phyloP scores from a whole-genome alignment of 257 asterid species.

The Cynanchum wilfordii region DNA sequence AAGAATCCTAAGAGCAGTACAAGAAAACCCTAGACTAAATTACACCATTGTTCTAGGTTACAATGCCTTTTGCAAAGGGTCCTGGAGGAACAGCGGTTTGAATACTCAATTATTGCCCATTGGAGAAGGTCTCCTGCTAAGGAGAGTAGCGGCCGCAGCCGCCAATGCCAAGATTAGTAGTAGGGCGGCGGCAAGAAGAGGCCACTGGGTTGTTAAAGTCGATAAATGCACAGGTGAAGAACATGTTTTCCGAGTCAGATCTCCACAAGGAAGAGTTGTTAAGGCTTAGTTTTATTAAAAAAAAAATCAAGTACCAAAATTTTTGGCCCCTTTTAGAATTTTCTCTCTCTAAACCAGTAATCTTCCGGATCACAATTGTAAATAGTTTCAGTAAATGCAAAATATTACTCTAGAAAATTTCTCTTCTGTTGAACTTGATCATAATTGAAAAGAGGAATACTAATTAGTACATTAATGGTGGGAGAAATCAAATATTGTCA shows the following conservation, averaged over 20 bases:
- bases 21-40: constrained; percentile 21
- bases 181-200: constrained; percentile 18
- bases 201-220: constrained; percentile 70
- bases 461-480: constrained; percentile 6
- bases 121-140: constrained; percentile 67
- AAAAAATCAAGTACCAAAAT: neutral
- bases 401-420: neutral
- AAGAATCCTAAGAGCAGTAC: constrained; percentile 35
- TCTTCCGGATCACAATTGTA: constrained; percentile 19
- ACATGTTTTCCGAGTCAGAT: constrained; percentile 37
- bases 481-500: constrained; percentile 19
- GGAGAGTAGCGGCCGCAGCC: constrained; percentile 30
- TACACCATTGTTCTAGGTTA: constrained; percentile 49
- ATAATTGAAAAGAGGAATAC: neutral
- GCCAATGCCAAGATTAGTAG: constrained; percentile 6
- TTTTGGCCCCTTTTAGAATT: neutral
- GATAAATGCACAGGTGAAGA: constrained; percentile 26
- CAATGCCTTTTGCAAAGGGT: constrained; percentile 61
- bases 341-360: neutral
- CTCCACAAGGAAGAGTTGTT: constrained; percentile 37
- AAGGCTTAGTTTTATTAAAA: constrained; percentile 29
- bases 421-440: neutral
- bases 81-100: constrained; percentile 51
- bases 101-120: constrained; percentile 66
- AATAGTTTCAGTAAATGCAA: constrained; percentile 10